Percentiles rank a stretch among this genome's conserved stretches.
phyloP scores from a whole-genome alignment of 2,329 filamentous ascomycete species.

The Orbilia blumenaviensis region DNA sequence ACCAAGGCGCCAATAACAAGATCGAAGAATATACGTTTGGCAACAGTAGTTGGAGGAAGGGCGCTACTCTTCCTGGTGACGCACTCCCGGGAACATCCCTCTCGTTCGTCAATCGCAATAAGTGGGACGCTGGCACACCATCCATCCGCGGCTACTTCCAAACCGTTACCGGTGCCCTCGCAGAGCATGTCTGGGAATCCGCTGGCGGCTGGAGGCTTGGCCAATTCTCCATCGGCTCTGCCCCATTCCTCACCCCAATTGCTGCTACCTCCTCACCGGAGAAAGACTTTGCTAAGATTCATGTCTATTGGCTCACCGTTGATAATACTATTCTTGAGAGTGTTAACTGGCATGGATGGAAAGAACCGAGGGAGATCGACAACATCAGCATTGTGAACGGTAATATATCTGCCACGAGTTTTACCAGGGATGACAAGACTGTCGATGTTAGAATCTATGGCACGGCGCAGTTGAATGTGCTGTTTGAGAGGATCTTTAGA shows the following conservation, averaged over 20 bases:
- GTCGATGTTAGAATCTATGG: slow-evolving; percentile 29
- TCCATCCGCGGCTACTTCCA: slow-evolving; percentile 48
- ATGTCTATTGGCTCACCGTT: slow-evolving; percentile 37
- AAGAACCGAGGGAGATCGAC: slow-evolving; percentile 4
- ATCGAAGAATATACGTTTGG: slow-evolving; percentile 18
- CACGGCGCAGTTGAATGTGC: slow-evolving; percentile 18
- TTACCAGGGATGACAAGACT: slow-evolving; percentile 17
- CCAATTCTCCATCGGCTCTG: not conserved
- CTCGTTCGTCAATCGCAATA: slow-evolving; percentile 23
- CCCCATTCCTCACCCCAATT: slow-evolving; percentile 32
- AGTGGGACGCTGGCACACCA: slow-evolving; percentile 1
- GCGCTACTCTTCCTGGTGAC: slow-evolving; percentile 21
- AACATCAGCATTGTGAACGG: slow-evolving; percentile 9
- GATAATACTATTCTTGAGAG: slow-evolving; percentile 8
- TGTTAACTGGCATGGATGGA: slow-evolving; percentile 24
- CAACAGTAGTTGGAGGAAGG: slow-evolving; percentile 14
- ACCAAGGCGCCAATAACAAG: slow-evolving; percentile 26
- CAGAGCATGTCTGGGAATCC: slow-evolving; percentile 22
- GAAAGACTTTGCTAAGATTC: slow-evolving; percentile 15
- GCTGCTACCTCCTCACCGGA: slow-evolving; percentile 8
- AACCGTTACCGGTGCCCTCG: slow-evolving; percentile 21
- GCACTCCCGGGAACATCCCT: slow-evolving; percentile 24
- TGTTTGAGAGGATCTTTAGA: slow-evolving; percentile 24
- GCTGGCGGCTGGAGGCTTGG: not conserved
- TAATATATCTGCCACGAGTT: slow-evolving; percentile 14